Evolutionary conservation across 352 stramenopile genomes (phyloP), one percentile per base, ranked within the genome.

Genomic region (Elongisporangium undulatum): DNA sequence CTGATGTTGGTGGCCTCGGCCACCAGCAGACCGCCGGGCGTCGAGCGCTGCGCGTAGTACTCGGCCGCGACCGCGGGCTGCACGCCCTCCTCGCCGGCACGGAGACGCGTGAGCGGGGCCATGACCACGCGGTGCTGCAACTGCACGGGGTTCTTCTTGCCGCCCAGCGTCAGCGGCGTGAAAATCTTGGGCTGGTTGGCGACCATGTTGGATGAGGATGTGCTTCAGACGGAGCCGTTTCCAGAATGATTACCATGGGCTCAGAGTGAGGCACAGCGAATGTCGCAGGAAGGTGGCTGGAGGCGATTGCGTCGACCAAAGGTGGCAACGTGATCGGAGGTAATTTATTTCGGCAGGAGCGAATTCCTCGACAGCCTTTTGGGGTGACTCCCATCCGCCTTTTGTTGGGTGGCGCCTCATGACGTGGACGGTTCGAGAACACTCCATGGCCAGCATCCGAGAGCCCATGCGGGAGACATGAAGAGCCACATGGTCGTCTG

Each of bases 91-190:
- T 68, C 62, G 23, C 59, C 71, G 24, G 64, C 57, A 22, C 64
- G 74, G 16, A 76, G 56, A 48, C 61, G 74, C 20, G 79, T 89
- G 22, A 87, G 58, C 15, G 79, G 79, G 19, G 79, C 72, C 66
- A 87, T 78, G 24, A 84, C 74, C 13, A 89, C 72, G 48, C 77
- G 74, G 58, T 89, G 75, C 49, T 69, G 56, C 39, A 88, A 66
- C n/a, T 70, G 64, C 24, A 82, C 52, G 19, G 68, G 69, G 45
- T 78, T 68, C 49, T 62, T 20, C 52, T 74, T 69, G 67, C 67
- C 67, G 17, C 67, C 67, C 13, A 74, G 61, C 20, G 55, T 71
- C 26, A 71, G 16, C 22, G 67, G 63, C 9, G 67, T 71, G 53
- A 74, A 74, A 39, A 74, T 60, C 56, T 75, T 74, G 55, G 64